Conservation (phyloP, 306 rosid species). For the Gillenia trifoliata region DNA sequence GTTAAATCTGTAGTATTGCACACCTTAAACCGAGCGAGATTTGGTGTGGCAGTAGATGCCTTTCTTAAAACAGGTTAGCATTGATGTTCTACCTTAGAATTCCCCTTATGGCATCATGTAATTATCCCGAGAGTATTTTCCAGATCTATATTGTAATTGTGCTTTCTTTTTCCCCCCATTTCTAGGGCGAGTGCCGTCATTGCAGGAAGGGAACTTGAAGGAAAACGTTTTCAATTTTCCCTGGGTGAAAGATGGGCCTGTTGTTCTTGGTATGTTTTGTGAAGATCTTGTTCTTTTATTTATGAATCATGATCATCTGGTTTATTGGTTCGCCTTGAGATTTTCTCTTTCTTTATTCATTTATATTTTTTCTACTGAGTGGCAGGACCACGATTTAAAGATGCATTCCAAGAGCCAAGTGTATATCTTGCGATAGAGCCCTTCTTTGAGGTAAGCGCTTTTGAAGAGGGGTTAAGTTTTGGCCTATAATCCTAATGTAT, state of each 20-base stretch:
- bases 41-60: constrained; percentile 79
- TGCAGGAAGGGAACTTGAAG: constrained; percentile 74
- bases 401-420: constrained; percentile 94
- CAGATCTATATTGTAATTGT: constrained; percentile 10
- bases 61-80: constrained; percentile 79
- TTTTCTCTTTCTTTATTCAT: background rate
- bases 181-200: constrained; percentile 81
- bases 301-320: constrained; percentile 22
- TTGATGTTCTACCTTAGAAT: constrained; percentile 6
- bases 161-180: background rate
- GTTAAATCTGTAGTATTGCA: constrained; percentile 93
- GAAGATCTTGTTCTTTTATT: constrained; percentile 7
- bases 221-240: constrained; percentile 83
- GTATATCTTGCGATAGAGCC: constrained; percentile 78
- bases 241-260: constrained; percentile 77
- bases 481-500: background rate
- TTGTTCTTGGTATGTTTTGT: constrained; percentile 71
- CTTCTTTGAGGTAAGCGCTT: constrained; percentile 58
- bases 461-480: constrained; percentile 11
- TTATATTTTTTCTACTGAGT: constrained; percentile 2
- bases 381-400: constrained; percentile 88
- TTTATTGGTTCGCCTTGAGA: constrained; percentile 13
- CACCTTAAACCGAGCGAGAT: constrained; percentile 88
- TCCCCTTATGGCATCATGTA: background rate
- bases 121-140: background rate